Evolutionary conservation across 768 basidiomycete genomes (phyloP).

Genomic region (Epithele typhae): DNA sequence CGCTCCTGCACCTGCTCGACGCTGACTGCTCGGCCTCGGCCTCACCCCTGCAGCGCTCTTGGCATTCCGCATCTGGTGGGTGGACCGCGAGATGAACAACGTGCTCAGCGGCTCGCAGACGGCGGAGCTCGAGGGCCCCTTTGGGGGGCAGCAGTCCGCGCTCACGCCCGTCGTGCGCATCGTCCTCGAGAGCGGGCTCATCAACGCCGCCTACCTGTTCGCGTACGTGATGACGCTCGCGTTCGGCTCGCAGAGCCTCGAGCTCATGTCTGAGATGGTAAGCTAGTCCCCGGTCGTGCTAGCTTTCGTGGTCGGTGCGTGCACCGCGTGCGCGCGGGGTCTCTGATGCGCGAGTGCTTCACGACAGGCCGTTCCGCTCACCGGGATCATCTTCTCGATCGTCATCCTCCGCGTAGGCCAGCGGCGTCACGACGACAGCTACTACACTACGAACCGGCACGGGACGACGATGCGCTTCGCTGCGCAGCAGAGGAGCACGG

Average conservation of each 20-base stretch:
- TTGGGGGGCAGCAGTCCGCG: not conserved
- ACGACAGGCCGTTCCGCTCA: not conserved
- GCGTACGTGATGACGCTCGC: constrained; percentile 10
- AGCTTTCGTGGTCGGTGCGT: not conserved
- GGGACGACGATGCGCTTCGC: no score
- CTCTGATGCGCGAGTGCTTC: no score
- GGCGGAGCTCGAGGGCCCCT: no score
- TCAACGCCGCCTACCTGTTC: constrained; percentile 17
- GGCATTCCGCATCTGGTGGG: constrained; percentile 10
- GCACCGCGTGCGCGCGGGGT: not conserved
- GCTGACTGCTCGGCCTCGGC: not conserved
- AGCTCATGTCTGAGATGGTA: constrained; percentile 13
- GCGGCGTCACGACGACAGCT: not conserved
- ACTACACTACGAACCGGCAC: not conserved
- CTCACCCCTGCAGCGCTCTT: not conserved
- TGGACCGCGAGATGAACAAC: not conserved
- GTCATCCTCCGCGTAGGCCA: not conserved
- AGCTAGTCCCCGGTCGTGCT: no score
- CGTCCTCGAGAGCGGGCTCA: constrained; percentile 12
- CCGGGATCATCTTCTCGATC: constrained; percentile 3
- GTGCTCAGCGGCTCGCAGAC: no score
- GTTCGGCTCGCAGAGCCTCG: constrained; percentile 9
- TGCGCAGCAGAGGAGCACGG: no score
- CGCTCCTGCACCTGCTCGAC: not conserved
- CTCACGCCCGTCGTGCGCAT: constrained; percentile 10